phyloP scores from a whole-genome alignment of 129 eudicot genomes.

The Chrysanthemum lavandulifolium region DNA sequence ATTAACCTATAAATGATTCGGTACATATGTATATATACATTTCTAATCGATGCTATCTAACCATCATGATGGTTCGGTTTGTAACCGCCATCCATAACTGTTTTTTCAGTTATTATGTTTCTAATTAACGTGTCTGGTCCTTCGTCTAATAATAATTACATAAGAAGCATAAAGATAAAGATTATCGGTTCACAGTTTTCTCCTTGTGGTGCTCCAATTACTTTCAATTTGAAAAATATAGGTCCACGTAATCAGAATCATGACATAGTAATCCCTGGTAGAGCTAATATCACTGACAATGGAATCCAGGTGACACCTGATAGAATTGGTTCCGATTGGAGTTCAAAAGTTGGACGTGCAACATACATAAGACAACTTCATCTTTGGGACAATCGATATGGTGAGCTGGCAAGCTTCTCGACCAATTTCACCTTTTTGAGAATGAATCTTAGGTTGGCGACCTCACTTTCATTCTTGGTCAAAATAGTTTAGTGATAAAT shows the following conservation, averaged over 20 bases:
- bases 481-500: conserved; percentile 9
- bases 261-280: not conserved
- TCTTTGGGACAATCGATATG: conserved; percentile 25
- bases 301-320: conserved; percentile 32
- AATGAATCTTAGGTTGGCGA: not conserved
- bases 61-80: no score
- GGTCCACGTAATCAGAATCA: not conserved
- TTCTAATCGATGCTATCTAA: no score
- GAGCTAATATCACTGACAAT: conserved; percentile 15
- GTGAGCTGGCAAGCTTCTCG: conserved; percentile 21
- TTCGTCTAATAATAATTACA: no score
- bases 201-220: conserved; percentile 24
- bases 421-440: conserved; percentile 19
- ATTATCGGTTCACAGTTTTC: no score
- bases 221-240: conserved; percentile 22
- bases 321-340: not conserved
- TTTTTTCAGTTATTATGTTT: no score
- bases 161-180: no score
- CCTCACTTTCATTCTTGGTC: conserved; percentile 25
- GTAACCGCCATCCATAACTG: no score
- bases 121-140: no score
- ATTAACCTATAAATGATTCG: no score
- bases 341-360: not conserved
- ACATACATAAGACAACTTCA: conserved; percentile 16
- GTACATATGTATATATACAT: no score